A percentile compares a stretch with the other conserved stretches of the same genome.
Conservation (phyloP, 2,329 filamentous ascomycete genomes). For the Trichoderma pleuroti region DNA sequence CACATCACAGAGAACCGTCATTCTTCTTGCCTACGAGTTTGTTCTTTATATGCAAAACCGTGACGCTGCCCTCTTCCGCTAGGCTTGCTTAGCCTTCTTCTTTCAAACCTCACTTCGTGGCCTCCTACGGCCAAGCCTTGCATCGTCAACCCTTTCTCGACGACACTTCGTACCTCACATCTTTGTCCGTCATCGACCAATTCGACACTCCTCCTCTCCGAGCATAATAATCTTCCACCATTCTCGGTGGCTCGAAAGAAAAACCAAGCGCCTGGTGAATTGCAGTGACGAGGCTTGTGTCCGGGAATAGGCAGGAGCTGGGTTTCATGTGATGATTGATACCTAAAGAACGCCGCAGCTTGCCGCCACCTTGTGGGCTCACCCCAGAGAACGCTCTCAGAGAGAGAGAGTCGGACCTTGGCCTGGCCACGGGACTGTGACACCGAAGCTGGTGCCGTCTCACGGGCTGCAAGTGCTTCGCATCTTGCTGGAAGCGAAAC, state of each 20-base stretch:
- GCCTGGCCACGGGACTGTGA: conserved; percentile 33
- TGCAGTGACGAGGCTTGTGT: conserved; percentile 19
- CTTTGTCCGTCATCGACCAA: conserved; percentile 13
- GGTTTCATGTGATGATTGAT: conserved; percentile 39
- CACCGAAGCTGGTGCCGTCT: conserved; percentile 41
- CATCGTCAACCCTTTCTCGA: conserved; percentile 19
- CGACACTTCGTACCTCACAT: not conserved
- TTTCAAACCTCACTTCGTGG: conserved; percentile 22
- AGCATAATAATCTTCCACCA: conserved; percentile 20
- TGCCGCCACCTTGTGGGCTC: conserved; percentile 29
- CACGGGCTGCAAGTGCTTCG: conserved; percentile 29
- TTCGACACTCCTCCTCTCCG: conserved; percentile 22
- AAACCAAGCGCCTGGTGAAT: conserved; percentile 23
- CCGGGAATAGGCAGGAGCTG: conserved; percentile 32
- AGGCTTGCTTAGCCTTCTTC: conserved; percentile 19
- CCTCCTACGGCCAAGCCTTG: conserved; percentile 31
- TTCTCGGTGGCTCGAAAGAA: not conserved
- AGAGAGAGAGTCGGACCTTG: conserved; percentile 30
- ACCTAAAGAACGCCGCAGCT: conserved; percentile 33
- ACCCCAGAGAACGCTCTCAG: conserved; percentile 26
- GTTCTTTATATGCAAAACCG: conserved; percentile 16
- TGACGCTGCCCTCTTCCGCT: conserved; percentile 22
- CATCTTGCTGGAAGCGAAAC: conserved; percentile 19
- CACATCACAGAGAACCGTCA: conserved; percentile 13
- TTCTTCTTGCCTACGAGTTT: conserved; percentile 7